Base-by-base conservation (phyloP, 495 filamentous ascomycete species). In the Staphylotrichum tortipilum region DNA sequence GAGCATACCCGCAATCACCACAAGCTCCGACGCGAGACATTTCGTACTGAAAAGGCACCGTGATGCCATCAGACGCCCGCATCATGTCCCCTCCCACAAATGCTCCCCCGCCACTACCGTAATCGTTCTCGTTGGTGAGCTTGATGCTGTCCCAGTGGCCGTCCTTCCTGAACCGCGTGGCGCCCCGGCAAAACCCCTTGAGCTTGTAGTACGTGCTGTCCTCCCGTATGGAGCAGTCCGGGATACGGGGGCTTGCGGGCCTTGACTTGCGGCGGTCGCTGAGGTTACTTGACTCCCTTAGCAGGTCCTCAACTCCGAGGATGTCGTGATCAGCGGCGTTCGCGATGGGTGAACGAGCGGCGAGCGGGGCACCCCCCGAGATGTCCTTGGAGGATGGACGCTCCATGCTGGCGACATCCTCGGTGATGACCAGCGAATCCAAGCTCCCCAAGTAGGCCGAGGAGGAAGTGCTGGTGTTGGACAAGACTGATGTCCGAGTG, bases 1-100 rank as follows among this genome's bases (percentile, higher is more conserved):
- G 67, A 3, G 59, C 56, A 49, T 67, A 70, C 21, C 57, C 56
- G 43, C 67, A 70, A 1, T 60, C 55, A 2, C 55, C 56, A 47
- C 67, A 70, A 2, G 59, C 52, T 3, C 55, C 60, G 11, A 64
- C 54, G 7, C 50, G 33, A 19, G 53, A 18, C n/a, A 40, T 45
- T 9, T 55, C 55, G 23, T 55, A 56, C 12, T 60, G 50, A 10
- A 57, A 44, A 0, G 54, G 58, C 3, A 55, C 36, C 3, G 53
- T 50, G 22, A 58, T 48, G 1, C 44, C 57, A 47, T 60, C 54
- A 2, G 53, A 56, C 3, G 54, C 57, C 14, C 57, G 31, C 34
- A 57, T 43, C 53, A 57, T 51, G n/a, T 60, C 57, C 8, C 55
- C 50, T 1, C 41, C 42, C 2, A 38, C 47, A 15, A 5, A 9